phyloP scores from a whole-genome alignment of 2,329 filamentous ascomycete genomes.

The Tricladium varicosporioides region DNA sequence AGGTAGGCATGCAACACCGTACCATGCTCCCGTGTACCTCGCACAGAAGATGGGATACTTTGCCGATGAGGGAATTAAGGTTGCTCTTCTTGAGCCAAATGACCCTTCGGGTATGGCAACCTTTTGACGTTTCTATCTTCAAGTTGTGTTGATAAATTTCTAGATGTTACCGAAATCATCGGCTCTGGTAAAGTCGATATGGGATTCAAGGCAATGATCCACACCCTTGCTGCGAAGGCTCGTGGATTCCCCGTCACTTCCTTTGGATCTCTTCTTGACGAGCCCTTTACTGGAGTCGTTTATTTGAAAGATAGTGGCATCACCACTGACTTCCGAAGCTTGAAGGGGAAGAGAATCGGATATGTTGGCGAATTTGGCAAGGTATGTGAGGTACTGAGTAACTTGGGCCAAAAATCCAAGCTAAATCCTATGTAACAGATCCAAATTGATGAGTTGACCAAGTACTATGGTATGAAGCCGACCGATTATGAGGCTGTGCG shows the following conservation, averaged over 20 bases:
- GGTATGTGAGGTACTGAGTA: too few species aligned
- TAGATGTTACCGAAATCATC: slow-evolving; percentile 79
- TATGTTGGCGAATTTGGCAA: slow-evolving; percentile 77
- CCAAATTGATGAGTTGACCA: slow-evolving; percentile 78
- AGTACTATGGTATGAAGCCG: slow-evolving; percentile 72
- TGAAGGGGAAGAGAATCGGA: slow-evolving; percentile 75
- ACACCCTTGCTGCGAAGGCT: slow-evolving; percentile 75
- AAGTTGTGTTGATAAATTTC: slow-evolving; percentile 6
- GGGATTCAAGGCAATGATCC: slow-evolving; percentile 83
- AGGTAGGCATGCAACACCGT: slow-evolving; percentile 74
- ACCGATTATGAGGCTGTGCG: slow-evolving; percentile 73
- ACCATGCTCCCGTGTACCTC: slow-evolving; percentile 75
- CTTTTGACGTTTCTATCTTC: not conserved
- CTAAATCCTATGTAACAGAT: slow-evolving; percentile 46
- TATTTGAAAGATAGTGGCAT: slow-evolving; percentile 75
- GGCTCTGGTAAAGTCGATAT: slow-evolving; percentile 74
- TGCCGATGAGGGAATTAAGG: slow-evolving; percentile 72
- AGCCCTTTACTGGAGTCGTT: slow-evolving; percentile 76
- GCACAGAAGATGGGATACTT: slow-evolving; percentile 75
- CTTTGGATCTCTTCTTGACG: slow-evolving; percentile 72
- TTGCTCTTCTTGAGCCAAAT: slow-evolving; percentile 74
- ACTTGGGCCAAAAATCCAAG: not conserved
- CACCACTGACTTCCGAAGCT: slow-evolving; percentile 69
- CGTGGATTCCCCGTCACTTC: slow-evolving; percentile 71
- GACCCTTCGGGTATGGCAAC: slow-evolving; percentile 62